Evolutionary conservation across 2,329 filamentous ascomycete genomes (phyloP).

Genomic region (Cladophialophora immunda): DNA sequence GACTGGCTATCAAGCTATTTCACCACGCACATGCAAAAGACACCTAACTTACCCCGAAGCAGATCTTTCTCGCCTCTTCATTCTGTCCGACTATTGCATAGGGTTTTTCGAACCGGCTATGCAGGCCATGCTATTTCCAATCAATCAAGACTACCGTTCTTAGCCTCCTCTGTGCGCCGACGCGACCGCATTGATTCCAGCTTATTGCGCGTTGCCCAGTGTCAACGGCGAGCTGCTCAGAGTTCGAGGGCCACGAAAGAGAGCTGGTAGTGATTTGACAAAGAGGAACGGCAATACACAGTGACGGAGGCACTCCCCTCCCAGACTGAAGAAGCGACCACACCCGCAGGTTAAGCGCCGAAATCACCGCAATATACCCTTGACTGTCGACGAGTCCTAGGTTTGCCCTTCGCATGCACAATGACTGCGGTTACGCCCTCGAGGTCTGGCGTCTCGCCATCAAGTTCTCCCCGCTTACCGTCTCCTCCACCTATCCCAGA

Average conservation of each 20-base stretch:
- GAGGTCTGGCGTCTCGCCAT: slow-evolving; percentile 54
- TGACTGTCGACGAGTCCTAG: neutral
- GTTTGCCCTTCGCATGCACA: neutral
- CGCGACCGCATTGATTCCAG: neutral
- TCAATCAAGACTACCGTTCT: neutral
- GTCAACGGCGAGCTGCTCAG: neutral
- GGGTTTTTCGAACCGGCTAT: neutral
- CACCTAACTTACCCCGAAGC: neutral
- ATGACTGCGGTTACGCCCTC: slow-evolving; percentile 46
- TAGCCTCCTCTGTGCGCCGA: neutral
- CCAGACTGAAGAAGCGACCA: neutral
- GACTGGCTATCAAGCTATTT: neutral
- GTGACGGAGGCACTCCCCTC: neutral
- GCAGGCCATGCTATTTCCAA: neutral
- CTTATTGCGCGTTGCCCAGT: neutral
- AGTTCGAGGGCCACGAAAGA: neutral
- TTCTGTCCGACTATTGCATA: neutral
- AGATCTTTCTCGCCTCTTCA: neutral
- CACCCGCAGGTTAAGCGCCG: neutral
- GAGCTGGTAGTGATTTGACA: too few relatives aligned
- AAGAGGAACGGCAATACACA: neutral
- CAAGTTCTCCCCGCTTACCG: slow-evolving; percentile 89
- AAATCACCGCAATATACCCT: neutral
- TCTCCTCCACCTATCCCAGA: slow-evolving; percentile 95
- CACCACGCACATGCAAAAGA: neutral